phyloP scores from a whole-genome alignment of 1,139 yeast genomes.

The Geotrichum europaeum region DNA sequence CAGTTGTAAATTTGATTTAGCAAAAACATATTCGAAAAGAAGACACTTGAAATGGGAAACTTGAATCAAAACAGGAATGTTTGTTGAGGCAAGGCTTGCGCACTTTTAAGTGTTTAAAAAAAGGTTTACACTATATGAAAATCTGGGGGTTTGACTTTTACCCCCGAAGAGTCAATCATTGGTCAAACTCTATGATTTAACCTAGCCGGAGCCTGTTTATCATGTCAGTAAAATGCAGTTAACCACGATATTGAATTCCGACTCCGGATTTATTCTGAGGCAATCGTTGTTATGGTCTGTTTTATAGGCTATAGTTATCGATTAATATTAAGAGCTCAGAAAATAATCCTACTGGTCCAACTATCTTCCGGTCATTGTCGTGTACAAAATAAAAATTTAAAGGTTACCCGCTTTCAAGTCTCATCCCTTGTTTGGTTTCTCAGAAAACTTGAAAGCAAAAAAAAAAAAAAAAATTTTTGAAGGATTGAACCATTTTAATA shows the following conservation, averaged over 20 bases:
- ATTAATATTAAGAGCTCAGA: not conserved
- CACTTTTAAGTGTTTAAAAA: not conserved
- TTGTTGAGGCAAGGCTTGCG: not conserved
- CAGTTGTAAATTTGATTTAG: no score
- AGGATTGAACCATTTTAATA: not conserved
- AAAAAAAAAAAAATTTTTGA: not conserved
- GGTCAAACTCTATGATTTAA: not conserved
- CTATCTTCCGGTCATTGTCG: not conserved
- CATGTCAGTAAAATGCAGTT: not conserved
- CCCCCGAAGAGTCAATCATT: not conserved
- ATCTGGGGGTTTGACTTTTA: not conserved
- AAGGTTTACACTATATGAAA: not conserved
- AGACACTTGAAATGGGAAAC: no score
- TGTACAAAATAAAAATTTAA: no score
- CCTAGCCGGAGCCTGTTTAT: not conserved
- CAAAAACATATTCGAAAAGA: no score
- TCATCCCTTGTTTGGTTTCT: not conserved
- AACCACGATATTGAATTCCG: not conserved
- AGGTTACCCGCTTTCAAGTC: not conserved
- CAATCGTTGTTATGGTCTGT: not conserved
- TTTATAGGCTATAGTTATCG: not conserved
- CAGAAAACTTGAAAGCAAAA: not conserved
- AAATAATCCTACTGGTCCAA: not conserved
- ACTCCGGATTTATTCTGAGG: not conserved
- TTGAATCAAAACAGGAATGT: no score